Evolutionary conservation across 2,329 filamentous ascomycete genomes (phyloP), one percentile per base, ranked within the genome.

Genomic region (Penicillium aurantiogriseum): DNA sequence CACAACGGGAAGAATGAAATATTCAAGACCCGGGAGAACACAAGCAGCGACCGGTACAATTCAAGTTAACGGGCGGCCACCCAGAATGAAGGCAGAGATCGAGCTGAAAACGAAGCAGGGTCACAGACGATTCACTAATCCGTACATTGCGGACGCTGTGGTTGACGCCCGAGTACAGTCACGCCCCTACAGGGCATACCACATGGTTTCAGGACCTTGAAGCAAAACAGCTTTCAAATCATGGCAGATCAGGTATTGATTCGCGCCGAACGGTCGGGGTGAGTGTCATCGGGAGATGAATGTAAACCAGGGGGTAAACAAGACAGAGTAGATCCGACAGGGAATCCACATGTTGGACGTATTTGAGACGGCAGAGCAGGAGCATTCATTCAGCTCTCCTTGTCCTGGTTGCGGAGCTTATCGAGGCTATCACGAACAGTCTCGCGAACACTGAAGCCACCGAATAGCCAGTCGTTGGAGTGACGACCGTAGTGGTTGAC

Each of bases 381-480:
- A 35, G 0, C 15, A 29, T 10, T 15, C 27, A 44, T 59, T 71
- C 67, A 72, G 57, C 61, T 58, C 49, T 70, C 68, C 54, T 68
- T 68, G 5, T 68, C 69, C 45, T 56, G 48, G 45, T 63, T 59
- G 47, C 66, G 67, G n/a, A 77, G 40, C 57, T 70, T 73, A 35
- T 74, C 72, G 21, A 77, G 68, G 39, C 74, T 73, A 39, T 77
- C 77, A 4, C 73, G 74, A 25, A 79, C 75, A 7, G 78, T 77
- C 35, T 79, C 76, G 5, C 74, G 73, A 4, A 82, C 67, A 62
- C 77, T 80, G 64, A 81, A 78, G 1, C 78, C 77, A 21, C 75
- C 74, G 57, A 82, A 82, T 5, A 82, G 70, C 80, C 80, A 82
- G 53, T 81, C 77, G 54, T 82, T 81, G 19, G 74, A 76, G 65